Evolutionary conservation across 352 stramenopile genomes (phyloP).

Genomic region (Elongisporangium undulatum): DNA sequence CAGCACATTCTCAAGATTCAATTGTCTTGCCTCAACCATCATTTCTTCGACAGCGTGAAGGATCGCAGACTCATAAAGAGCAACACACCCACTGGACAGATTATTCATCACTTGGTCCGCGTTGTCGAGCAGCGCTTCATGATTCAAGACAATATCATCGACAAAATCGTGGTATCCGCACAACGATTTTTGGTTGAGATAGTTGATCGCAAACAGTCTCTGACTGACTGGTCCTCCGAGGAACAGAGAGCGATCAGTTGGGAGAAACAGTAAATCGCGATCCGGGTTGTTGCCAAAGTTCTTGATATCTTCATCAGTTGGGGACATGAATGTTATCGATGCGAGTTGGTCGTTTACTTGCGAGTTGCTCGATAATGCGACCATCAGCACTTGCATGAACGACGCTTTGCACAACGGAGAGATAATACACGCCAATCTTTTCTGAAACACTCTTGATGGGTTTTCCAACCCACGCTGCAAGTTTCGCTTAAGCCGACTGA

Average conservation of each 20-base stretch:
- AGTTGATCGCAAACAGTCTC: slow-evolving; percentile 27
- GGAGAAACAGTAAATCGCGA: slow-evolving; percentile 26
- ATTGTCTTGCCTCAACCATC: slow-evolving; percentile 17
- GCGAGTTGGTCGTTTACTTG: slow-evolving; percentile 39
- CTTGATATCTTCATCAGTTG: slow-evolving; percentile 42
- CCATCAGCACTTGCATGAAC: slow-evolving; percentile 40
- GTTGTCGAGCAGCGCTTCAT: slow-evolving; percentile 26
- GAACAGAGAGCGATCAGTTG: slow-evolving; percentile 24
- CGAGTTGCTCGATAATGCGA: slow-evolving; percentile 29
- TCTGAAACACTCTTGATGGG: slow-evolving; percentile 27
- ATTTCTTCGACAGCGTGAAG: slow-evolving; percentile 24
- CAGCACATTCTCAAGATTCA: slow-evolving; percentile 26
- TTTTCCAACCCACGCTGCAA: slow-evolving; percentile 25
- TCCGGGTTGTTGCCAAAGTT: slow-evolving; percentile 15
- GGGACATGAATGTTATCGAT: slow-evolving; percentile 40
- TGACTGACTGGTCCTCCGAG: slow-evolving; percentile 23
- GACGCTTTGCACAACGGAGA: slow-evolving; percentile 24
- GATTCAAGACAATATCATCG: slow-evolving; percentile 48
- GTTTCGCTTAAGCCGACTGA: slow-evolving; percentile 26
- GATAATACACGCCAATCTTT: slow-evolving; percentile 31
- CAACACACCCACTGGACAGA: slow-evolving; percentile 34
- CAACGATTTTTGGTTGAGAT: slow-evolving; percentile 28
- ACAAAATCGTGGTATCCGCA: slow-evolving; percentile 57
- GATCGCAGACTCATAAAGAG: slow-evolving; percentile 47
- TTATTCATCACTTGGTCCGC: slow-evolving; percentile 46